Percentiles rank a stretch among this genome's conserved stretches.
phyloP scores from a whole-genome alignment of 257 asterid genomes.

The Primulina eburnea region DNA sequence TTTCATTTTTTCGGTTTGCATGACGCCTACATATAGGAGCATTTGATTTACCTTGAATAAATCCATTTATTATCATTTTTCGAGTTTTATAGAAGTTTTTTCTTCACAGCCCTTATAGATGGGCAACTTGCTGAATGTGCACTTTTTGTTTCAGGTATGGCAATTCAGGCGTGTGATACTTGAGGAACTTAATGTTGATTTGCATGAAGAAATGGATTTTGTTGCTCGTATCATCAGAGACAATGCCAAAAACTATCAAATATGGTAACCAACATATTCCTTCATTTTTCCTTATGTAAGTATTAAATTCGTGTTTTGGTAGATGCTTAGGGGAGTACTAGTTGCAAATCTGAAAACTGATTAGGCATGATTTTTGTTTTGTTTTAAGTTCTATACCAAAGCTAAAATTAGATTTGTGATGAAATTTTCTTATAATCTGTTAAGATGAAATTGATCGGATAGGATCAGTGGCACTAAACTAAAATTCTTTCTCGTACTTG shows the following conservation, averaged over 20 bases:
- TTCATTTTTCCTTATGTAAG: slow-evolving; percentile 1
- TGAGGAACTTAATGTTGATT: slow-evolving; percentile 62
- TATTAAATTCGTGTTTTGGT: slow-evolving; percentile 6
- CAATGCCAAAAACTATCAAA: slow-evolving; percentile 83
- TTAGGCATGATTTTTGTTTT: neutral
- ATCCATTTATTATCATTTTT: too few relatives aligned
- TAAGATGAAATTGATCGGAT: neutral
- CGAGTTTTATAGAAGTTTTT: slow-evolving; percentile 9
- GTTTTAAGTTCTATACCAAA: neutral
- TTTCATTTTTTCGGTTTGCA: neutral
- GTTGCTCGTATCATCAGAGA: slow-evolving; percentile 53
- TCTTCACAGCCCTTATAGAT: slow-evolving; percentile 9
- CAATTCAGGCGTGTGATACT: slow-evolving; percentile 87
- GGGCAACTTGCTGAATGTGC: slow-evolving; percentile 17
- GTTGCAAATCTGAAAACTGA: slow-evolving; percentile 1
- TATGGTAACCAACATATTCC: slow-evolving; percentile 49
- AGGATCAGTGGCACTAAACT: neutral
- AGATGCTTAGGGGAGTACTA: slow-evolving; percentile 14
- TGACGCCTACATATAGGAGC: too few relatives aligned
- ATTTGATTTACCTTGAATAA: too few relatives aligned
- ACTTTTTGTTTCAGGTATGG: slow-evolving; percentile 62
- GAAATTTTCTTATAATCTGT: neutral
- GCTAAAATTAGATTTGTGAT: neutral
- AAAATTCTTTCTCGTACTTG: neutral
- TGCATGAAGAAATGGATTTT: slow-evolving; percentile 64